Conservation (phyloP, 2,329 filamentous ascomycete genomes). For the Fusarium kyushuense region DNA sequence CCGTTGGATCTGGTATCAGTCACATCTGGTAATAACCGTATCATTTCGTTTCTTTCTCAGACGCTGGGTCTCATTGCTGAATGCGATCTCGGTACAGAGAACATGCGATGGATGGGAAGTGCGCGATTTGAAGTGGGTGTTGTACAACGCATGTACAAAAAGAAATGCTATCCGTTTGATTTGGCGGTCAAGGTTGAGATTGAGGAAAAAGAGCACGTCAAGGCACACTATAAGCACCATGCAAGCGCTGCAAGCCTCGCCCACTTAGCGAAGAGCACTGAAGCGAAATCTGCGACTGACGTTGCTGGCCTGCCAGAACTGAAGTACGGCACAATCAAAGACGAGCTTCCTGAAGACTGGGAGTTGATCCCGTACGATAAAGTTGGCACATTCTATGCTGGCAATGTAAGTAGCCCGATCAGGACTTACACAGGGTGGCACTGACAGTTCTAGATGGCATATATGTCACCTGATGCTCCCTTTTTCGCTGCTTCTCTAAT, state of each 20-base stretch:
- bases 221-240: slow-evolving; percentile 74
- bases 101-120: slow-evolving; percentile 92
- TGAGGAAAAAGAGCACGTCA: slow-evolving; percentile 79
- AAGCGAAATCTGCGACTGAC: slow-evolving; percentile 40
- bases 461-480: slow-evolving; percentile 86
- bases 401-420: slow-evolving; percentile 72
- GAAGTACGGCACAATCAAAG: slow-evolving; percentile 82
- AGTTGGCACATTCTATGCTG: slow-evolving; percentile 92
- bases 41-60: slow-evolving; percentile 91
- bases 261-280: slow-evolving; percentile 43
- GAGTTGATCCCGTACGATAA: slow-evolving; percentile 78
- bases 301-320: slow-evolving; percentile 75
- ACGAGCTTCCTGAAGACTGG: slow-evolving; percentile 83
- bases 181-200: slow-evolving; percentile 87
- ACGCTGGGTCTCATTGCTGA: slow-evolving; percentile 91
- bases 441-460: slow-evolving; percentile 74
- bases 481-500: slow-evolving; percentile 89
- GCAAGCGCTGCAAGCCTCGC: slow-evolving; percentile 51
- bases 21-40: slow-evolving; percentile 81
- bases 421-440: background rate
- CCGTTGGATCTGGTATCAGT: slow-evolving; percentile 88
- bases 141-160: slow-evolving; percentile 78
- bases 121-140: slow-evolving; percentile 88
- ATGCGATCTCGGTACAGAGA: slow-evolving; percentile 87
- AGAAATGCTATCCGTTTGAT: slow-evolving; percentile 88